Conservation (phyloP, 306 rosid genomes). For the Carpinus fangiana region DNA sequence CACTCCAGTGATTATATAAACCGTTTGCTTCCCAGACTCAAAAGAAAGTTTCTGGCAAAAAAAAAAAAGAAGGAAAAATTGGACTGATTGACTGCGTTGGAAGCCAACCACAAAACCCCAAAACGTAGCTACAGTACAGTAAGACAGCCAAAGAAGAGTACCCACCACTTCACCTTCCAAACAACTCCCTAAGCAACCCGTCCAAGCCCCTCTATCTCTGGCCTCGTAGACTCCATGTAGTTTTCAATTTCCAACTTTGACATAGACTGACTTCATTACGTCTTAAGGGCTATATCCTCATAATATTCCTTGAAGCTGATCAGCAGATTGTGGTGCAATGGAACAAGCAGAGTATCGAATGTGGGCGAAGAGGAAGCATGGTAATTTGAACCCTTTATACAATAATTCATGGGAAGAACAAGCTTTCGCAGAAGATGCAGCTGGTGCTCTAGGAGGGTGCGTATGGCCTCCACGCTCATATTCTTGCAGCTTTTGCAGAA, state of each 20-base stretch:
- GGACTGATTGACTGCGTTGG: conserved; percentile 41
- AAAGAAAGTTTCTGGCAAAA: conserved; percentile 27
- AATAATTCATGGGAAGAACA: conserved; percentile 90
- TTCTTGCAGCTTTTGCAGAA: conserved; percentile 85
- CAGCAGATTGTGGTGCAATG: conserved; percentile 36
- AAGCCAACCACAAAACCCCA: conserved; percentile 42
- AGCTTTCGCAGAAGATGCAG: conserved; percentile 86
- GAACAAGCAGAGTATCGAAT: conserved; percentile 64
- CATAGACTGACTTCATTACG: conserved; percentile 5
- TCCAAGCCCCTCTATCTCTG: conserved; percentile 7
- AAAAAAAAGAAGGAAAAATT: background rate
- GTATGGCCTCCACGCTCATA: conserved; percentile 96
- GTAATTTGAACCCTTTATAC: conserved; percentile 28
- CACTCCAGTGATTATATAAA: conserved; percentile 37
- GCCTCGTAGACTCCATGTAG: conserved; percentile 21
- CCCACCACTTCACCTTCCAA: conserved; percentile 63
- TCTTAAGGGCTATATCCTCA: background rate
- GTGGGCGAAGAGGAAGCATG: conserved; percentile 63
- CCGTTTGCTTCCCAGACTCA: conserved; percentile 19
- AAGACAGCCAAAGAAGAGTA: conserved; percentile 46
- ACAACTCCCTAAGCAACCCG: conserved; percentile 36
- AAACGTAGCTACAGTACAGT: conserved; percentile 21
- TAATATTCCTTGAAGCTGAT: background rate
- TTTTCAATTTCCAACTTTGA: conserved; percentile 26
- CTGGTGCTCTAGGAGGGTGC: conserved; percentile 78